These are phyloP conservation scores for Camellia japonica DNA, from an alignment of 148 eudicot species.

Conservation along the genomic window DNA sequence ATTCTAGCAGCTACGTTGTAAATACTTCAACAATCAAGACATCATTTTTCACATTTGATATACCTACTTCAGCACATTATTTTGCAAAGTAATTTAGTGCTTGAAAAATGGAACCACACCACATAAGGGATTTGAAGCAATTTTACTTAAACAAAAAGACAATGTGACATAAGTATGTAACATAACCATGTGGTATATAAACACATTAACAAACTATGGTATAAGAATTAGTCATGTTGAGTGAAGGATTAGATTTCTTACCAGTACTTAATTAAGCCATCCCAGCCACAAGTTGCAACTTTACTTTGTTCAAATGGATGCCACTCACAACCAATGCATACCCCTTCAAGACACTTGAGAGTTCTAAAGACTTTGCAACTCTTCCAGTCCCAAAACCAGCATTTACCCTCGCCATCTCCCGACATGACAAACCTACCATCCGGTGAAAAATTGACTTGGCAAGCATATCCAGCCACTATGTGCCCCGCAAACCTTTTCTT, in stretches of 20 bases:
- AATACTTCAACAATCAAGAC: background rate
- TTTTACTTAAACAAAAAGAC: background rate
- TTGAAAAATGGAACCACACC: background rate
- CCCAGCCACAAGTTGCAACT: conserved; percentile 99
- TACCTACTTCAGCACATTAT: background rate
- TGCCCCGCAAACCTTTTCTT: conserved; percentile 78
- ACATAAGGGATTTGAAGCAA: background rate
- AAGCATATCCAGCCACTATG: too few species aligned
- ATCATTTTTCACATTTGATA: background rate
- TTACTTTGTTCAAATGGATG: conserved; percentile 94
- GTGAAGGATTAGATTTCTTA: conserved; percentile 26
- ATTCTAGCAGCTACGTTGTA: background rate
- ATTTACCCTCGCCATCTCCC: conserved; percentile 93
- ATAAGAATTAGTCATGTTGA: background rate
- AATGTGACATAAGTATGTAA: background rate
- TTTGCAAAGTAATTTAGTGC: background rate
- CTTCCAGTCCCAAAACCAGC: conserved; percentile 99
- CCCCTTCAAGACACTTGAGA: conserved; percentile 86
- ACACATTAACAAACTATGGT: background rate
- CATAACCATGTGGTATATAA: background rate
- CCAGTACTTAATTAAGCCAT: conserved; percentile 96
- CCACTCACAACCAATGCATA: conserved; percentile 87
- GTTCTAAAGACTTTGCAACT: conserved; percentile 86
- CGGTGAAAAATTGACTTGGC: too few species aligned
- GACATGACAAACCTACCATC: conserved; percentile 37